These are phyloP conservation scores for Auriscalpium microsporum DNA, from an alignment of 768 basidiomycete genomes.

Conservation along the genomic window DNA sequence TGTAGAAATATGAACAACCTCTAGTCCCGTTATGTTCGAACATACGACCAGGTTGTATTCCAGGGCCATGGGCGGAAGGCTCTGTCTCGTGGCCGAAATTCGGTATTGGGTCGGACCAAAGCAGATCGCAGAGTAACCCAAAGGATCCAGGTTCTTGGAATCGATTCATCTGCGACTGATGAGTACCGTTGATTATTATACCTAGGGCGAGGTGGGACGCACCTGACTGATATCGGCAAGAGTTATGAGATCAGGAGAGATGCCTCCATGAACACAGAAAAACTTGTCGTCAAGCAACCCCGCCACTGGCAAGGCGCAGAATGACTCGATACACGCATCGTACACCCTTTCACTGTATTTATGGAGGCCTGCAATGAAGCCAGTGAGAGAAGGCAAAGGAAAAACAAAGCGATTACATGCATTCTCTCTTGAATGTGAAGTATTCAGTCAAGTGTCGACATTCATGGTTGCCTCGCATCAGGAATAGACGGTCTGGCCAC, in stretches of 20 bases:
- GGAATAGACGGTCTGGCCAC: conserved; percentile 51
- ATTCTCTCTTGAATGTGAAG: conserved; percentile 94
- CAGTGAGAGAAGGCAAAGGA: neutral
- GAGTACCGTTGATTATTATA: neutral
- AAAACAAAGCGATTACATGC: conserved; percentile 30
- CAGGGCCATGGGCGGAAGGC: conserved; percentile 37
- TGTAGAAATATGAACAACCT: conserved; percentile 90
- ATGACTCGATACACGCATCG: conserved; percentile 86
- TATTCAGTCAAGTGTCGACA: conserved; percentile 59
- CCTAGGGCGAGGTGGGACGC: conserved; percentile 18
- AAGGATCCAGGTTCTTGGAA: conserved; percentile 90
- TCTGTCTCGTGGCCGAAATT: conserved; percentile 82
- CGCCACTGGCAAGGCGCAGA: conserved; percentile 83
- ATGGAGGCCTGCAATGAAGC: conserved; percentile 55
- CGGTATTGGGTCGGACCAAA: conserved; percentile 92
- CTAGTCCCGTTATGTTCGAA: conserved; percentile 78
- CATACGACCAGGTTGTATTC: conserved; percentile 46
- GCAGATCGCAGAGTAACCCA: conserved; percentile 86
- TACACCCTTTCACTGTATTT: conserved; percentile 85
- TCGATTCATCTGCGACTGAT: conserved; percentile 61
- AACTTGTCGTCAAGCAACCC: conserved; percentile 93
- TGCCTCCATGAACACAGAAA: conserved; percentile 95
- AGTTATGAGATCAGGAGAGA: conserved; percentile 78
- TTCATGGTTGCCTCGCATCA: conserved; percentile 59
- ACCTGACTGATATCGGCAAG: conserved; percentile 69